phyloP scores from a whole-genome alignment of 768 basidiomycete species.

The Pleurotus djamor region DNA sequence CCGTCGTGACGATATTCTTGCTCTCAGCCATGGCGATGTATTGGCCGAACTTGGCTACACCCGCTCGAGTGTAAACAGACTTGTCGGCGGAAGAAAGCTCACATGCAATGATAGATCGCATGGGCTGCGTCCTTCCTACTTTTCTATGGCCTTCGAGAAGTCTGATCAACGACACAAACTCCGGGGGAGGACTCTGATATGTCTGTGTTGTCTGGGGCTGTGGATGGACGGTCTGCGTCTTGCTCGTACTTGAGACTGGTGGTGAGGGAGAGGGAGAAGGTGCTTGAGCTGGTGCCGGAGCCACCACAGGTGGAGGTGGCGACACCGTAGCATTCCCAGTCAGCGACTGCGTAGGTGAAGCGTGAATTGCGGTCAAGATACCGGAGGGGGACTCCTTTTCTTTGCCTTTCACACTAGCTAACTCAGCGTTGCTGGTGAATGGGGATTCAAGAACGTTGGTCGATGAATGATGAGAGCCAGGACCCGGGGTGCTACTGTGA shows the following conservation, averaged over 20 bases:
- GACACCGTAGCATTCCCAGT: too few species aligned
- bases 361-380: background rate
- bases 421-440: background rate
- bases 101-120: constrained; percentile 1
- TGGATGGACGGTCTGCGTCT: background rate
- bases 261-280: background rate
- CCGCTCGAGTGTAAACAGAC: background rate
- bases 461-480: background rate
- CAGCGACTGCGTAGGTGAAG: background rate
- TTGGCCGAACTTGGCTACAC: constrained; percentile 1
- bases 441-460: background rate
- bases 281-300: too few species aligned
- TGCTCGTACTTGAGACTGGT: background rate
- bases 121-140: background rate
- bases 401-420: background rate
- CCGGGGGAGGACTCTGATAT: background rate
- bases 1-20: background rate
- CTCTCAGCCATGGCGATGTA: constrained; percentile 2
- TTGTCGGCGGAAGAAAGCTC: constrained; percentile 2
- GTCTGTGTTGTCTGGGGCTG: background rate
- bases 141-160: background rate
- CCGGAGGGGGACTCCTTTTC: background rate
- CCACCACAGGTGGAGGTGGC: too few species aligned
- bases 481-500: background rate
- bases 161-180: background rate